phyloP scores from a whole-genome alignment of 2,329 filamentous ascomycete genomes.

The Trematosphaeria pertusa region DNA sequence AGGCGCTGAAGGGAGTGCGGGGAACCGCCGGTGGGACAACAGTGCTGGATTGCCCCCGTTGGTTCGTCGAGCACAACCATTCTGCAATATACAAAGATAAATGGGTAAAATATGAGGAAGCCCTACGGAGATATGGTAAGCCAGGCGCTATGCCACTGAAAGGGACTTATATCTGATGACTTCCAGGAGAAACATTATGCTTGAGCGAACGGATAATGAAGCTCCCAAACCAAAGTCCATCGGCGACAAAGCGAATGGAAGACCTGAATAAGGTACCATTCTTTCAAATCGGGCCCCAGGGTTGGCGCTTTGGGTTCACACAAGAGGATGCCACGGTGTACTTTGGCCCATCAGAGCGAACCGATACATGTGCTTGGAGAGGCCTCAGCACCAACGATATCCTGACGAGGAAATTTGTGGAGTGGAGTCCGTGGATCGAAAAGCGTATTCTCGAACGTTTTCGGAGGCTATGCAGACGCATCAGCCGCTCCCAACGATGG shows the following conservation, averaged over 20 bases:
- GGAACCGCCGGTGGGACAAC: not conserved
- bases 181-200: slow-evolving; percentile 10
- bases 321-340: slow-evolving; percentile 9
- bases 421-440: slow-evolving; percentile 9
- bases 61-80: not conserved
- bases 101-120: not conserved
- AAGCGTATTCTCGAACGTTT: too few species aligned
- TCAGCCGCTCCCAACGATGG: too few species aligned
- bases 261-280: not conserved
- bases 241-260: slow-evolving; percentile 1
- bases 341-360: not conserved
- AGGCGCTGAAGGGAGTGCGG: not conserved
- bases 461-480: too few species aligned
- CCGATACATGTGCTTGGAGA: slow-evolving; percentile 12
- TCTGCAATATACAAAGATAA: not conserved
- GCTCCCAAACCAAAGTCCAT: slow-evolving; percentile 8
- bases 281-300: slow-evolving; percentile 11
- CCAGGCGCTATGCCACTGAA: not conserved
- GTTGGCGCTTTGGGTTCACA: slow-evolving; percentile 13
- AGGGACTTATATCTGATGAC: not conserved
- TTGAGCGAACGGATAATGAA: slow-evolving; percentile 14
- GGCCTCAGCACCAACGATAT: slow-evolving; percentile 1
- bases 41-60: not conserved
- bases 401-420: slow-evolving; percentile 3
- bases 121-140: not conserved